These are phyloP conservation scores for Stylosanthes scabra DNA, from an alignment of 331 rosid genomes.

Conservation along the genomic window DNA sequence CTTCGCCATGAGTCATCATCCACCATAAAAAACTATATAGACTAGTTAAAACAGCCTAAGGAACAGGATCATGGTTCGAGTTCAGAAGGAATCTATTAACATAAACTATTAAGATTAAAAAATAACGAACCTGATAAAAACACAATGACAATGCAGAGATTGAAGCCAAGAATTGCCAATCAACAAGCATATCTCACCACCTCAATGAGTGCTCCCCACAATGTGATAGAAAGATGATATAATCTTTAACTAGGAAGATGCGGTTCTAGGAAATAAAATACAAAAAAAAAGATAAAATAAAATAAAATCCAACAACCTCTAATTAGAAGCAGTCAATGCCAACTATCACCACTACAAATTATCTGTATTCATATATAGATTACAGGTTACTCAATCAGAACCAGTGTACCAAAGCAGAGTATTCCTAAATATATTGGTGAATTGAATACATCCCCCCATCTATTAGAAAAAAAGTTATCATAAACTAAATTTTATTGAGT, in stretches of 20 bases:
- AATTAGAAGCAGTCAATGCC: constrained; percentile 34
- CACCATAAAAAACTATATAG: no score
- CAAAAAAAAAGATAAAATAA: constrained; percentile 26
- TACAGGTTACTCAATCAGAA: constrained; percentile 39
- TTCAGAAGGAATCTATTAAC: constrained; percentile 33
- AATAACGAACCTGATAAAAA: constrained; percentile 60
- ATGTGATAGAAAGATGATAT: constrained; percentile 40
- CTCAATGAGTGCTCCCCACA: constrained; percentile 49
- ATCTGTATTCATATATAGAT: constrained; percentile 35
- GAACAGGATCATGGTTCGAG: constrained; percentile 5
- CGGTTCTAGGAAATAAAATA: constrained; percentile 41
- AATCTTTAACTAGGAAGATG: constrained; percentile 44
- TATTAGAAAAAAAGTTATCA: constrained; percentile 24
- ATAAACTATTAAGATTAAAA: constrained; percentile 35
- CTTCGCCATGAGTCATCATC: no score
- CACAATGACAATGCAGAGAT: constrained; percentile 51
- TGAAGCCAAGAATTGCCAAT: constrained; percentile 52
- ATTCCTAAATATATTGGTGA: constrained; percentile 12
- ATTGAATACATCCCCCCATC: constrained; percentile 21
- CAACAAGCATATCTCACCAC: constrained; percentile 55
- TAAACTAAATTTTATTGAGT: not conserved
- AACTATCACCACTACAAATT: constrained; percentile 38
- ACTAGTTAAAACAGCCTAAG: constrained; percentile 24
- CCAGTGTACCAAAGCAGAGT: constrained; percentile 25
- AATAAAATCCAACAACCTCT: constrained; percentile 46